These are phyloP conservation scores for Colletotrichum trifolii DNA, from an alignment of 2,329 filamentous ascomycete genomes.

Conservation along the genomic window DNA sequence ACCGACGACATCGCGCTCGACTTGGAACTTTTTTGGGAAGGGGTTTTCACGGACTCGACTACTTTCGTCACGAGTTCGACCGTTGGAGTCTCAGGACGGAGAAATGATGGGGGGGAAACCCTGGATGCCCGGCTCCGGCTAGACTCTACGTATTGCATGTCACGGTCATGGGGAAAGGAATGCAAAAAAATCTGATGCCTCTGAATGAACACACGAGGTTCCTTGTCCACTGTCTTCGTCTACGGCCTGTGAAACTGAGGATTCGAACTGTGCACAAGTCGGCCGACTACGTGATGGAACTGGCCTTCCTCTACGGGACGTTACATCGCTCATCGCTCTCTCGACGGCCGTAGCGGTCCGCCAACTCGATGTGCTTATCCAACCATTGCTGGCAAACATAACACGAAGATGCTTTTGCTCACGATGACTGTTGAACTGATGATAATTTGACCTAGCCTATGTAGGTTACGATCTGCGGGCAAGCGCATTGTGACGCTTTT, in stretches of 20 bases:
- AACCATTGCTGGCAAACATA: too few relatives aligned
- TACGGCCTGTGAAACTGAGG: not conserved
- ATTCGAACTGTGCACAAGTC: not conserved
- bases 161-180: conserved; percentile 60
- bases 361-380: too few relatives aligned
- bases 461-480: too few relatives aligned
- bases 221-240: not conserved
- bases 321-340: too few relatives aligned
- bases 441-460: too few relatives aligned
- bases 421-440: too few relatives aligned
- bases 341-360: too few relatives aligned
- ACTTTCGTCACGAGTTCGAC: conserved; percentile 35
- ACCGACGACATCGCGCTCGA: conserved; percentile 36
- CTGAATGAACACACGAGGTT: conserved; percentile 34
- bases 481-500: too few relatives aligned
- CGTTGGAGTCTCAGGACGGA: conserved; percentile 40
- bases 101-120: conserved; percentile 36
- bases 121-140: conserved; percentile 40
- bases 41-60: conserved; percentile 30
- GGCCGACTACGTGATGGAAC: too few relatives aligned
- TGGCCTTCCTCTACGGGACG: too few relatives aligned
- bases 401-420: too few relatives aligned
- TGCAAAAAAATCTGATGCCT: conserved; percentile 45
- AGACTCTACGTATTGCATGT: conserved; percentile 52
- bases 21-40: conserved; percentile 33